Evolutionary conservation across 2,329 filamentous ascomycete species (phyloP).

Genomic region (Sphaerulina vaccinii): DNA sequence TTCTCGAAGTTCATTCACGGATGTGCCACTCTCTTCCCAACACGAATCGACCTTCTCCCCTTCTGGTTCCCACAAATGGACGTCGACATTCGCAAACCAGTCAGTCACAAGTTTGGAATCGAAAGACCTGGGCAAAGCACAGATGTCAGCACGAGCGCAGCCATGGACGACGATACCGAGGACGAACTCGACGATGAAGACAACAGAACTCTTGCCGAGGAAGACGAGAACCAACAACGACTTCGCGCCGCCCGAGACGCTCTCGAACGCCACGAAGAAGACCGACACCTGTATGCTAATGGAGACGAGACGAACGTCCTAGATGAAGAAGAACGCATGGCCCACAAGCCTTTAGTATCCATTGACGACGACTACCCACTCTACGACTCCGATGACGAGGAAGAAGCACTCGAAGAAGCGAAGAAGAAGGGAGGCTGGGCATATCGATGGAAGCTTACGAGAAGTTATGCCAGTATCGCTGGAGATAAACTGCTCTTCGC

Average conservation of each 20-base stretch:
- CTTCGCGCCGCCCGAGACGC: constrained; percentile 53
- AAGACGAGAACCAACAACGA: constrained; percentile 46
- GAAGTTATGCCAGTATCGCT: constrained; percentile 51
- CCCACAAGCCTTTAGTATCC: constrained; percentile 54
- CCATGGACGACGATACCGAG: constrained; percentile 72
- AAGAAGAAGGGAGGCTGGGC: constrained; percentile 72
- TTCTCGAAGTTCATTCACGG: constrained; percentile 99
- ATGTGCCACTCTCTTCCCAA: constrained; percentile 80
- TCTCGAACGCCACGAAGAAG: constrained; percentile 52
- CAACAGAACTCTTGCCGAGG: constrained; percentile 52
- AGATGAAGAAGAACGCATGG: constrained; percentile 83
- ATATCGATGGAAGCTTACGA: constrained; percentile 61
- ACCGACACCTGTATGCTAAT: constrained; percentile 47
- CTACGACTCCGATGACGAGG: constrained; percentile 83
- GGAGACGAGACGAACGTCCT: constrained; percentile 47
- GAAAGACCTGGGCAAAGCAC: constrained; percentile 73
- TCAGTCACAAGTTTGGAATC: constrained; percentile 86
- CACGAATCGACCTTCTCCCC: constrained; percentile 82
- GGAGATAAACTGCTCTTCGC: constrained; percentile 38
- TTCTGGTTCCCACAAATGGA: constrained; percentile 99
- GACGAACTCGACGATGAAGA: constrained; percentile 59
- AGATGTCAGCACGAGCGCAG: constrained; percentile 73
- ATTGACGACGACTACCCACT: constrained; percentile 73
- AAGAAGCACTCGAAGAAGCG: constrained; percentile 74
- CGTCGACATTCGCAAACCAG: constrained; percentile 91